A percentile compares a stretch with the other conserved stretches of the same genome.
Conservation (phyloP, 1,284 basidiomycete species). For the Anthracocystis panici-leucophaei region DNA sequence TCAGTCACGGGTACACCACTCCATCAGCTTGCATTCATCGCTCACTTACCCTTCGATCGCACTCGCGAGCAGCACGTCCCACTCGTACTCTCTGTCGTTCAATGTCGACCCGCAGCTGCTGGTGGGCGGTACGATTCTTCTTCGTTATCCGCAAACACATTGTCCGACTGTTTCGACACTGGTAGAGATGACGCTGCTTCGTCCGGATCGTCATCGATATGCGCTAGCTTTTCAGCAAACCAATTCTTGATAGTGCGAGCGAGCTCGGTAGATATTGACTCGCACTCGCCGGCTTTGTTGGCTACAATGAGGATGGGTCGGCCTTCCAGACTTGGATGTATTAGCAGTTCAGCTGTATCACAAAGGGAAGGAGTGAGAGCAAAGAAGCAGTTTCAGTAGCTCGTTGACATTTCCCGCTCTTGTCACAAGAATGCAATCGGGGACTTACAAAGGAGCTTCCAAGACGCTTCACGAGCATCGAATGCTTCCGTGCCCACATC, state of each 20-base stretch:
- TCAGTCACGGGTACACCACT: not conserved
- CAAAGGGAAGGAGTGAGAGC: not conserved
- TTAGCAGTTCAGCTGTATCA: slow-evolving; percentile 20
- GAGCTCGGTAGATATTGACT: slow-evolving; percentile 21
- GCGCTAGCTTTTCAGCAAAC: slow-evolving; percentile 35
- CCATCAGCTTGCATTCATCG: not conserved
- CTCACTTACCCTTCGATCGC: slow-evolving; percentile 42
- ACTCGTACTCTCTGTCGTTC: slow-evolving; percentile 36
- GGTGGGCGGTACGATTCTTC: slow-evolving; percentile 11
- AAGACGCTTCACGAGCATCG: slow-evolving; percentile 24
- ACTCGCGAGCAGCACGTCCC: slow-evolving; percentile 39
- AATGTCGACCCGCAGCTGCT: slow-evolving; percentile 14
- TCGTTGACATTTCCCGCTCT: not conserved
- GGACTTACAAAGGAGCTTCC: slow-evolving; percentile 35
- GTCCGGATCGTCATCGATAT: slow-evolving; percentile 18
- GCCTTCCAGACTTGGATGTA: slow-evolving; percentile 43
- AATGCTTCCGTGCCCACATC: slow-evolving; percentile 19
- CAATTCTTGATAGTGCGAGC: slow-evolving; percentile 27
- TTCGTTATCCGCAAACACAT: slow-evolving; percentile 42
- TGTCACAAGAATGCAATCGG: not conserved
- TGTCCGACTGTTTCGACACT: not conserved
- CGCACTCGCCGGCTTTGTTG: slow-evolving; percentile 37
- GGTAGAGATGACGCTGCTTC: not conserved
- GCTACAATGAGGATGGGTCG: slow-evolving; percentile 39
- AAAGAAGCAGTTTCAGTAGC: not conserved